Percentiles rank a stretch among this genome's conserved stretches.
Conservation (phyloP, 2,329 filamentous ascomycete genomes). For the Sphaerulina vaccinii region DNA sequence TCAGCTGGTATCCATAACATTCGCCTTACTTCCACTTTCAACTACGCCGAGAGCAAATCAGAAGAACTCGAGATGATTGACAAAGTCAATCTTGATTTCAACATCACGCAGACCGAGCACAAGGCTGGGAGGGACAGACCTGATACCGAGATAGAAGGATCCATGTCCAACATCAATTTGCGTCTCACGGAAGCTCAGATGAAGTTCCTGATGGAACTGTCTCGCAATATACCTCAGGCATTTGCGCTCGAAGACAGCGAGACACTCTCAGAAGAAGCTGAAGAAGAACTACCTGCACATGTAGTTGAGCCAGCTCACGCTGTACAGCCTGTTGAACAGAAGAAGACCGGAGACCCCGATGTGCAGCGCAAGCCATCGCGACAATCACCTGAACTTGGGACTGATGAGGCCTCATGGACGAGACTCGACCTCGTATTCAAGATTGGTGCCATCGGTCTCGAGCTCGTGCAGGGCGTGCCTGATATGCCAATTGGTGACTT, state of each 20-base stretch:
- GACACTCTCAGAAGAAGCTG: slow-evolving; percentile 67
- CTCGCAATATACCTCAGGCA: slow-evolving; percentile 80
- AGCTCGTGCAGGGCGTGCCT: slow-evolving; percentile 75
- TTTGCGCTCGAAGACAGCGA: slow-evolving; percentile 74
- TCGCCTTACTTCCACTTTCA: slow-evolving; percentile 81
- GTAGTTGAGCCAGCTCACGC: slow-evolving; percentile 52
- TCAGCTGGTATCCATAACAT: slow-evolving; percentile 90
- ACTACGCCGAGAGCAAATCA: slow-evolving; percentile 68
- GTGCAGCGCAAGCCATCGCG: slow-evolving; percentile 33
- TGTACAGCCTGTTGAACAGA: slow-evolving; percentile 49
- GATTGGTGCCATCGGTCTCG: slow-evolving; percentile 81
- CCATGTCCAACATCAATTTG: slow-evolving; percentile 90
- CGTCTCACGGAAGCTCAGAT: slow-evolving; percentile 87
- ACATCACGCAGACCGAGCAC: slow-evolving; percentile 88
- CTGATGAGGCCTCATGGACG: slow-evolving; percentile 74
- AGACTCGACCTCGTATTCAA: slow-evolving; percentile 91
- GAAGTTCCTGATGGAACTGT: slow-evolving; percentile 83
- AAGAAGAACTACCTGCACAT: slow-evolving; percentile 66
- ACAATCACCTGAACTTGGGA: slow-evolving; percentile 64
- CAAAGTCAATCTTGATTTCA: slow-evolving; percentile 91
- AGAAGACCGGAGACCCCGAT: slow-evolving; percentile 23
- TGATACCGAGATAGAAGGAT: slow-evolving; percentile 86
- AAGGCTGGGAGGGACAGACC: slow-evolving; percentile 72
- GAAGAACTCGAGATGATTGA: slow-evolving; percentile 97
- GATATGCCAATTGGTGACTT: slow-evolving; percentile 75